Base-by-base conservation (phyloP, 352 stramenopile species). In the Pythium rhizo-oryzae region DNA sequence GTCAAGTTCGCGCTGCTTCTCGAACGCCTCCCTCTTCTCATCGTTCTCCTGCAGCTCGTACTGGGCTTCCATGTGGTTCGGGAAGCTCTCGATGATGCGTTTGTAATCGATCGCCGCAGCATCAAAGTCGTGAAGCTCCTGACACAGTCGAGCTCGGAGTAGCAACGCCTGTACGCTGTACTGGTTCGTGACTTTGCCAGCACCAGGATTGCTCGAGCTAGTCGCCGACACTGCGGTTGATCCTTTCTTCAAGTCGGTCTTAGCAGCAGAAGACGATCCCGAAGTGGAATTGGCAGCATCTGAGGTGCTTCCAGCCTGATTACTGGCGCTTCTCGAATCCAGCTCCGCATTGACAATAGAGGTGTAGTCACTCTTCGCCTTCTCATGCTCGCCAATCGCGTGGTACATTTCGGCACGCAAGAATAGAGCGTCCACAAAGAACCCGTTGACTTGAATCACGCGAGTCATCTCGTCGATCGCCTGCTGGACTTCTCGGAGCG, bases 31-130 rank as follows among this genome's bases (percentile, higher is more conserved):
- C 16, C 85, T 80, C 55, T 81, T 79, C 33, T 82, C 76, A 1
- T 68, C 30, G 6, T 80, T 84, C 13, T 85, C 82, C 39, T 90
- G 84, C 41, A 87, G 67, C 33, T 94, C 87, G 37, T 92, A 68
- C 71, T 94, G 87, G 9, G 87, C 84, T n/a, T 94, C 87, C 74
- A 94, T 72, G 39, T 92, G 74, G 55, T 89, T 90, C 23, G 83
- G 72, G 47, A 79, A 79, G 8, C 82, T 85, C 12, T 78, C 68
- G 4, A 92, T 44, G 33, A 94, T 90, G 13, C 72, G 72, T 23
- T 79, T 43, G 52, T 92, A 94, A 65, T 94, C 87, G 2, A 65
- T 58, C 16, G 88, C 80, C 1, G 86, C 86, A 3, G 65, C 73
- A 21, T 93, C 82, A 56, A 86, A 92, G 50, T 82, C 67, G 33